These are phyloP conservation scores for Candida lessepsii DNA, from an alignment of 805 yeast genomes.

Conservation along the genomic window DNA sequence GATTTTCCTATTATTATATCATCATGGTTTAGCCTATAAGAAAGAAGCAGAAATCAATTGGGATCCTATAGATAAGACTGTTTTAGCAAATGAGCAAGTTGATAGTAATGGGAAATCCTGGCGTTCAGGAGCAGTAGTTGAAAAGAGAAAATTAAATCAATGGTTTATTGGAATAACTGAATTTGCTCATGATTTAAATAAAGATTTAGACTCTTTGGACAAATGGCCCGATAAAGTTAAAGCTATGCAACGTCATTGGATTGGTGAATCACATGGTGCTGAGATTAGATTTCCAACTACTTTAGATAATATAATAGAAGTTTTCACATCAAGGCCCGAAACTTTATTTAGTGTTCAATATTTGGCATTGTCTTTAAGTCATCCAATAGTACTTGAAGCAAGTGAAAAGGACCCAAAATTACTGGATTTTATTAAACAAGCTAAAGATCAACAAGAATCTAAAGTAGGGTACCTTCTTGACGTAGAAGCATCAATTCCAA, in stretches of 20 bases:
- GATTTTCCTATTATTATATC: slow-evolving; percentile 69
- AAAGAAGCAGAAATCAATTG: slow-evolving; percentile 89
- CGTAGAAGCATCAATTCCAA: slow-evolving; percentile 57
- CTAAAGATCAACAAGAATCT: slow-evolving; percentile 34
- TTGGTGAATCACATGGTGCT: slow-evolving; percentile 83
- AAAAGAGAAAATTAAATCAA: slow-evolving; percentile 75
- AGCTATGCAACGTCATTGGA: slow-evolving; percentile 92
- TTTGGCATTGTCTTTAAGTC: slow-evolving; percentile 72
- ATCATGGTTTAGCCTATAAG: slow-evolving; percentile 81
- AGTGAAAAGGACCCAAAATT: slow-evolving; percentile 42
- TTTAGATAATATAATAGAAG: slow-evolving; percentile 31
- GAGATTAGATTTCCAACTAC: slow-evolving; percentile 53
- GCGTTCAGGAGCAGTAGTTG: slow-evolving; percentile 96
- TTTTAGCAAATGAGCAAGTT: slow-evolving; percentile 93
- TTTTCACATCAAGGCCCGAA: slow-evolving; percentile 89
- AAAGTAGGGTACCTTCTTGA: slow-evolving; percentile 57
- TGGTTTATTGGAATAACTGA: slow-evolving; percentile 93
- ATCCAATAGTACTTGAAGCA: slow-evolving; percentile 51
- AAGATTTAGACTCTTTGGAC: slow-evolving; percentile 59
- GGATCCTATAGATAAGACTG: slow-evolving; percentile 97
- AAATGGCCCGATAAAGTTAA: slow-evolving; percentile 90
- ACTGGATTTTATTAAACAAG: slow-evolving; percentile 39
- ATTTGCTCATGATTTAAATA: slow-evolving; percentile 64
- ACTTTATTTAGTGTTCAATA: slow-evolving; percentile 83
- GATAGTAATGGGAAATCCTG: slow-evolving; percentile 89